Conservation (phyloP, 2,329 filamentous ascomycete species). For the Huntiella abstrusa region DNA sequence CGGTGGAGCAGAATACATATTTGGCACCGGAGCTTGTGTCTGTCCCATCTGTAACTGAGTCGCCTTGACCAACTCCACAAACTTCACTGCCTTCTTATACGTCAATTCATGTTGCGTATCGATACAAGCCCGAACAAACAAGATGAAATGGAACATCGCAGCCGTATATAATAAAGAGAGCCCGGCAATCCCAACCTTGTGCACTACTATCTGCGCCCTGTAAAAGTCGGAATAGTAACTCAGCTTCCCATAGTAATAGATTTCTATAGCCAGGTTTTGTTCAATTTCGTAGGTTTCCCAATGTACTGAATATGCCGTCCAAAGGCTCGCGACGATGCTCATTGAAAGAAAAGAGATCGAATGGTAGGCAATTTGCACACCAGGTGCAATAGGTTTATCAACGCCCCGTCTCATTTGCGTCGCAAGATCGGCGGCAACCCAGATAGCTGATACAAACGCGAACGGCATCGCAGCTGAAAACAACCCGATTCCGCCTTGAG, state of each 20-base stretch:
- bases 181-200: neutral
- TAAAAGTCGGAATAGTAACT: too few species aligned
- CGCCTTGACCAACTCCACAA: neutral
- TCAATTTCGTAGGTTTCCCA: neutral
- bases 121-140: conserved; percentile 3
- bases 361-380: neutral
- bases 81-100: neutral
- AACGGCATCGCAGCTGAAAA: neutral
- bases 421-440: neutral
- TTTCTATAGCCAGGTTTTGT: neutral
- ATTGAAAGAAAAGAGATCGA: neutral
- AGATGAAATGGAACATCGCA: neutral
- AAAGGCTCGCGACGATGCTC: neutral
- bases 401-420: neutral
- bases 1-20: neutral
- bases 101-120: neutral
- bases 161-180: neutral
- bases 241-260: neutral
- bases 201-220: too few species aligned
- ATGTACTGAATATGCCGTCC: too few species aligned
- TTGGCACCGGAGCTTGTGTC: neutral
- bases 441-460: neutral
- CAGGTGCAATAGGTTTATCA: neutral
- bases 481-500: neutral
- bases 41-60: neutral